These are phyloP conservation scores for Boeremia lycopersici DNA, from an alignment of 2,329 filamentous ascomycete species.

Conservation along the genomic window DNA sequence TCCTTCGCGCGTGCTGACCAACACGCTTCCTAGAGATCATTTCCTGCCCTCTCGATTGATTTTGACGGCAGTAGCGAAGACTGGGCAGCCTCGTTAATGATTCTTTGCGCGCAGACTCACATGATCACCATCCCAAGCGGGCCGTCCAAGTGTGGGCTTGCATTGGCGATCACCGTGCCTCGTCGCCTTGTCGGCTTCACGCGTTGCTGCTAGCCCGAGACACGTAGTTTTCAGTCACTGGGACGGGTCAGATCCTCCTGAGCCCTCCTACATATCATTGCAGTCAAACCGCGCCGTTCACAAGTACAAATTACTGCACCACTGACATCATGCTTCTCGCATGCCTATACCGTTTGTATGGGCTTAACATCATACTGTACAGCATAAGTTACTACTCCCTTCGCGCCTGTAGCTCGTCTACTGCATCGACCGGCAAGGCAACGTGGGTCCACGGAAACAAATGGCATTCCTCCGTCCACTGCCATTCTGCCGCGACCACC, in stretches of 20 bases:
- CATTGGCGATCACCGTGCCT: neutral
- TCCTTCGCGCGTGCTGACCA: slow-evolving; percentile 6
- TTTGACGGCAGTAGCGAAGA: neutral
- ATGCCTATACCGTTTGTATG: neutral
- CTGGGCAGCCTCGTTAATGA: neutral
- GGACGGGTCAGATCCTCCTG: neutral
- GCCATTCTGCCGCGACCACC: neutral
- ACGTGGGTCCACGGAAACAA: neutral
- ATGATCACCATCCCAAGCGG: slow-evolving; percentile 11
- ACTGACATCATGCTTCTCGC: neutral
- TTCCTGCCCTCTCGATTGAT: slow-evolving; percentile 4
- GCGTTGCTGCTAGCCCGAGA: neutral
- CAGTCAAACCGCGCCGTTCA: no score
- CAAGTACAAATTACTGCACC: no score
- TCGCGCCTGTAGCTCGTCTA: neutral
- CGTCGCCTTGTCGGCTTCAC: neutral
- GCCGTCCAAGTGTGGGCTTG: neutral
- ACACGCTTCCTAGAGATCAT: slow-evolving; percentile 8
- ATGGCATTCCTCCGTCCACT: slow-evolving; percentile 8
- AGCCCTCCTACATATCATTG: no score
- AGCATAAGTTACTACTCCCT: neutral
- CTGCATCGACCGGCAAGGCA: neutral
- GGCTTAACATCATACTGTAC: neutral
- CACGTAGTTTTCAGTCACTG: neutral
- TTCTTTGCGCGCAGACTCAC: slow-evolving; percentile 3